Conservation (phyloP, 495 filamentous ascomycete species). For the Penicillium macrosclerotiorum region DNA sequence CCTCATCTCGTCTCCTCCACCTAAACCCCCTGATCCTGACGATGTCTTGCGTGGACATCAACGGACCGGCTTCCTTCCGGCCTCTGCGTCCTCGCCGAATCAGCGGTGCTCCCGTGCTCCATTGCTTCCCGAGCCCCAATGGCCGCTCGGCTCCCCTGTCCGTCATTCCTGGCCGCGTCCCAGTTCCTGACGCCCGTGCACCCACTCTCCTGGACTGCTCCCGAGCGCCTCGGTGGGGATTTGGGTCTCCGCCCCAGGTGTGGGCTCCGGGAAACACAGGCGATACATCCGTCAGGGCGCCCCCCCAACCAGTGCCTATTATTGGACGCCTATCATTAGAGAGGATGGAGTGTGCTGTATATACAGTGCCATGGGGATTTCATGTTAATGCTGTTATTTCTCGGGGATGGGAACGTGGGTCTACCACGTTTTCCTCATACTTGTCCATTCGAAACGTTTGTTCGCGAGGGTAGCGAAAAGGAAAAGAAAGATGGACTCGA, state of each 20-base stretch:
- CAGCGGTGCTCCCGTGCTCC: not conserved
- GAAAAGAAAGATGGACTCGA: too few species aligned
- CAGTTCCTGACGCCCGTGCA: not conserved
- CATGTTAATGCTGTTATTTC: too few species aligned
- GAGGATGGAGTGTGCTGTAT: too few species aligned
- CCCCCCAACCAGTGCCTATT: not conserved
- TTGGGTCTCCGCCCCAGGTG: constrained; percentile 9
- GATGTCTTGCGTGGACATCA: not conserved
- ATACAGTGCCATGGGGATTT: too few species aligned
- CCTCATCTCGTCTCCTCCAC: not conserved
- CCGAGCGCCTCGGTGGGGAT: constrained; percentile 5
- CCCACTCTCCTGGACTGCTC: constrained; percentile 2
- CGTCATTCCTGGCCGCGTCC: constrained; percentile 4
- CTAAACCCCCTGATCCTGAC: too few species aligned
- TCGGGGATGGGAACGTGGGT: too few species aligned
- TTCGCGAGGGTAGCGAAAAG: too few species aligned
- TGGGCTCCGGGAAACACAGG: constrained; percentile 1
- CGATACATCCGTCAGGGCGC: not conserved
- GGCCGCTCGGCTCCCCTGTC: constrained; percentile 13
- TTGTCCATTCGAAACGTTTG: too few species aligned
- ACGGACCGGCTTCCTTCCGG: not conserved
- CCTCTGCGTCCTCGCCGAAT: not conserved
- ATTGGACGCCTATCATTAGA: not conserved
- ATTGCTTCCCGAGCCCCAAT: not conserved
- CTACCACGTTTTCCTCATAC: too few species aligned